These are phyloP conservation scores for Alloascoidea hylecoeti DNA, from an alignment of 805 yeast genomes.

Conservation along the genomic window DNA sequence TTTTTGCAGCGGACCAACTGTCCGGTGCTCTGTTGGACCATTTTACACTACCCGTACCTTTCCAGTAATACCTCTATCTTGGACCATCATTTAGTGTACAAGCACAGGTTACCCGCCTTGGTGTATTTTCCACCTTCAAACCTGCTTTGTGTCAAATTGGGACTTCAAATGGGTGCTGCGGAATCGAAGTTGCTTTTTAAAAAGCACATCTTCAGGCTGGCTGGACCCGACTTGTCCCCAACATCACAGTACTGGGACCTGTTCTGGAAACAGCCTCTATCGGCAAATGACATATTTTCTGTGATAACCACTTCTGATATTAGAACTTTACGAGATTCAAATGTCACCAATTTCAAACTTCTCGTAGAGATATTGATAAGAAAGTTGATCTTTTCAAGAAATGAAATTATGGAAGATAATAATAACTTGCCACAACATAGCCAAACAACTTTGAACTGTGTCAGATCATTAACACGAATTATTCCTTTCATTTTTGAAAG, in stretches of 20 bases:
- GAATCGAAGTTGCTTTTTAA: constrained; percentile 52
- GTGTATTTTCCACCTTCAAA: too few relatives aligned
- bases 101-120: too few relatives aligned
- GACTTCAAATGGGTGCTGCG: constrained; percentile 52
- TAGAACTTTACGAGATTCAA: constrained; percentile 40
- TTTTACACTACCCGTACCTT: too few relatives aligned
- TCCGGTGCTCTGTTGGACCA: too few relatives aligned
- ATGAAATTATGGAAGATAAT: constrained; percentile 2
- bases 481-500: constrained; percentile 58
- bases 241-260: constrained; percentile 15
- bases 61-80: too few relatives aligned
- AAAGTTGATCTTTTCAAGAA: constrained; percentile 16
- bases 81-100: too few relatives aligned
- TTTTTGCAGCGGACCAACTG: too few relatives aligned
- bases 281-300: constrained; percentile 42
- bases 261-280: constrained; percentile 34
- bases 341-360: constrained; percentile 39
- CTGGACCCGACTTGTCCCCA: constrained; percentile 27
- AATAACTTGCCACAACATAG: too few relatives aligned
- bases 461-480: constrained; percentile 48
- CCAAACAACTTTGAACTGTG: constrained; percentile 30
- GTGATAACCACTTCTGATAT: constrained; percentile 44
- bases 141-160: constrained; percentile 1
- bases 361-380: constrained; percentile 28
- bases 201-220: constrained; percentile 42